Conservation (phyloP, 2,329 filamentous ascomycete species). For the Pseudogymnoascus sp. region DNA sequence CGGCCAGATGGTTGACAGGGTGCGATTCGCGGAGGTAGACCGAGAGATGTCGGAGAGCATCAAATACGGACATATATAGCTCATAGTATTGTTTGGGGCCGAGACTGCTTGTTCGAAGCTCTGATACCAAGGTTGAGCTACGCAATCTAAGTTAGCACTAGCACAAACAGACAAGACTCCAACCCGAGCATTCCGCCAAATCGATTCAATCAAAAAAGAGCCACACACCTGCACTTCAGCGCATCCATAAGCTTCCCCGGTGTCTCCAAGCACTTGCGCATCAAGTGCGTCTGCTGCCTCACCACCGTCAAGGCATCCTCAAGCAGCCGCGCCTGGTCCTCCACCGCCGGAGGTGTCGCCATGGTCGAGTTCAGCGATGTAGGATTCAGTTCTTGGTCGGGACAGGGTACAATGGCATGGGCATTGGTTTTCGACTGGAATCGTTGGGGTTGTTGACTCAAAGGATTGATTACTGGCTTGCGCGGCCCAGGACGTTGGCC, state of each 20-base stretch:
- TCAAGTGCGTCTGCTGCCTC: conserved; percentile 91
- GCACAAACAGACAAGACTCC: conserved; percentile 15
- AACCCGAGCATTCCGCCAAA: conserved; percentile 12
- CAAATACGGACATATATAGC: conserved; percentile 98
- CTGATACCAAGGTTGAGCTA: conserved; percentile 96
- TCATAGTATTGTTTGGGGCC: conserved; percentile 99
- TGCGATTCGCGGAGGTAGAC: conserved; percentile 96
- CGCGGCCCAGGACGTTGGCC: conserved; percentile 8
- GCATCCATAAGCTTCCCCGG: conserved; percentile 99
- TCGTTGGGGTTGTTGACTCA: not conserved
- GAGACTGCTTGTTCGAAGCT: conserved; percentile 90
- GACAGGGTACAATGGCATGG: not conserved
- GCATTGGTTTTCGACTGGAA: not conserved
- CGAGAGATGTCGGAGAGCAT: conserved; percentile 91
- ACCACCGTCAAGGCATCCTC: conserved; percentile 96
- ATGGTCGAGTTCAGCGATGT: conserved; percentile 28
- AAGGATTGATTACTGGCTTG: not conserved
- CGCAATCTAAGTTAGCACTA: conserved; percentile 26
- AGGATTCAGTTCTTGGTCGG: not conserved
- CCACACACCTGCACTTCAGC: conserved; percentile 91
- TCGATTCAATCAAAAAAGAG: not conserved
- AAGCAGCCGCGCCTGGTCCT: conserved; percentile 85
- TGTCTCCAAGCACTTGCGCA: conserved; percentile 96
- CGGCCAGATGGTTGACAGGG: conserved; percentile 94
- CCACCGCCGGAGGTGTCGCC: conserved; percentile 55